Percentiles rank a stretch among this genome's conserved stretches.
phyloP scores from a whole-genome alignment of 2,329 filamentous ascomycete species.

The Juglanconis oblonga region DNA sequence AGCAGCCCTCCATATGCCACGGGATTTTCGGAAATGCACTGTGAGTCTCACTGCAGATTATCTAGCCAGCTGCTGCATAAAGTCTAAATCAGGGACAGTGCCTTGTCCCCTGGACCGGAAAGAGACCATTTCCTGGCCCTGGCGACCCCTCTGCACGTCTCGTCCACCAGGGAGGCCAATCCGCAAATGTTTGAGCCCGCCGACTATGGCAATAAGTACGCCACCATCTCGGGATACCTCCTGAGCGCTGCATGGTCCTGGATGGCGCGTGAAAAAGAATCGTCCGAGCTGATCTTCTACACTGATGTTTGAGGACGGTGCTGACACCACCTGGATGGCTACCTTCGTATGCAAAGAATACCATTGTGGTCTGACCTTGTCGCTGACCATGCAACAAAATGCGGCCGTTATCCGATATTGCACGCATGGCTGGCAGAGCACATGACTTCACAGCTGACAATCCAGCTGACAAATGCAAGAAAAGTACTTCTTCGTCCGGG shows the following conservation, averaged over 20 bases:
- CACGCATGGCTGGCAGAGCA: neutral
- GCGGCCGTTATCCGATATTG: neutral
- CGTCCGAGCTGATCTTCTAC: conserved; percentile 23
- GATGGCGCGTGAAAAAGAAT: conserved; percentile 20
- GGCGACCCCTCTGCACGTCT: conserved; percentile 53
- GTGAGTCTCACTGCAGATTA: conserved; percentile 37
- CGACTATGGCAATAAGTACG: conserved; percentile 27
- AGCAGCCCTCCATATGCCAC: conserved; percentile 59
- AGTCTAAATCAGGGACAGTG: conserved; percentile 1
- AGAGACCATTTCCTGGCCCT: conserved; percentile 52
- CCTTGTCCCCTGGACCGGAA: conserved; percentile 22
- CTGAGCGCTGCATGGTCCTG: conserved; percentile 27
- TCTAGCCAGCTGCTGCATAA: neutral
- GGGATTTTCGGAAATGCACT: conserved; percentile 58
- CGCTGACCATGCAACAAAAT: neutral
- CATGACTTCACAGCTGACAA: conserved; percentile 7
- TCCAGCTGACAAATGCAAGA: neutral
- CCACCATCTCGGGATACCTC: conserved; percentile 24
- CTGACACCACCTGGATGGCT: neutral
- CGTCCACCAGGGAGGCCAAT: conserved; percentile 28
- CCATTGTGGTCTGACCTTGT: neutral
- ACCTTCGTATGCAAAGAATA: neutral
- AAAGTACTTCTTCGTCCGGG: neutral
- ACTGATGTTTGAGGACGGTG: conserved; percentile 23
- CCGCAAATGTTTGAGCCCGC: conserved; percentile 24